Evolutionary conservation across 495 filamentous ascomycete genomes (phyloP).

Genomic region (Annulohypoxylon nitens): DNA sequence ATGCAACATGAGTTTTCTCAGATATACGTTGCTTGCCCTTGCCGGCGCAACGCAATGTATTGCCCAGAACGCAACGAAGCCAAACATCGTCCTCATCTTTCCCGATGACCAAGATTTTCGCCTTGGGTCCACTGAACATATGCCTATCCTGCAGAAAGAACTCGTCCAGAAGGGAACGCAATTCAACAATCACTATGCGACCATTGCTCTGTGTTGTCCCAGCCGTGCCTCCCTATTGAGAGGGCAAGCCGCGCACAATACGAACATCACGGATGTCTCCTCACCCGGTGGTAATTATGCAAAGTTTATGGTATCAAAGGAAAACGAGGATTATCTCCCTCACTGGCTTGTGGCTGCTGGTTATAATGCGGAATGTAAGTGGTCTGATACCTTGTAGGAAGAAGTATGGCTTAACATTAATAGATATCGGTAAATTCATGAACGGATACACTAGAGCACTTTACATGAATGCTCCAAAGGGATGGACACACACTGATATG

Average conservation of each 20-base stretch:
- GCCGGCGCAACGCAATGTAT: not conserved
- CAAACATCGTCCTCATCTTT: conserved; percentile 67
- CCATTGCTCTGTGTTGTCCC: conserved; percentile 62
- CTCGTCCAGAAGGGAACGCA: conserved; percentile 59
- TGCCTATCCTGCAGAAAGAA: conserved; percentile 54
- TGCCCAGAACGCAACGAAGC: conserved; percentile 7
- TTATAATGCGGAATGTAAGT: conserved; percentile 67
- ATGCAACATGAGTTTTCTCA: not conserved
- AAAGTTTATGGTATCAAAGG: conserved; percentile 66
- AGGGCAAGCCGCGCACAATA: conserved; percentile 70
- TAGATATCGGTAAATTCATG: conserved; percentile 66
- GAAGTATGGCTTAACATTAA: not conserved
- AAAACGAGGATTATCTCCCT: conserved; percentile 68
- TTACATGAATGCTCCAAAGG: conserved; percentile 56
- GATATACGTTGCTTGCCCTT: not conserved
- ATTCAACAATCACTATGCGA: conserved; percentile 64
- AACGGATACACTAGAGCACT: conserved; percentile 63
- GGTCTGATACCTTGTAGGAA: too few species aligned
- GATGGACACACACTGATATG: conserved; percentile 29
- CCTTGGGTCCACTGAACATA: conserved; percentile 61
- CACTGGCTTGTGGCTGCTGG: conserved; percentile 69
- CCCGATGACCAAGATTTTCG: conserved; percentile 68
- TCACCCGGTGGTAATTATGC: conserved; percentile 68
- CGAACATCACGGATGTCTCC: conserved; percentile 70
- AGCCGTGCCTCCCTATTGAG: conserved; percentile 67